Evolutionary conservation across 2,329 filamentous ascomycete genomes (phyloP).

Genomic region (Colletotrichum sp.): DNA sequence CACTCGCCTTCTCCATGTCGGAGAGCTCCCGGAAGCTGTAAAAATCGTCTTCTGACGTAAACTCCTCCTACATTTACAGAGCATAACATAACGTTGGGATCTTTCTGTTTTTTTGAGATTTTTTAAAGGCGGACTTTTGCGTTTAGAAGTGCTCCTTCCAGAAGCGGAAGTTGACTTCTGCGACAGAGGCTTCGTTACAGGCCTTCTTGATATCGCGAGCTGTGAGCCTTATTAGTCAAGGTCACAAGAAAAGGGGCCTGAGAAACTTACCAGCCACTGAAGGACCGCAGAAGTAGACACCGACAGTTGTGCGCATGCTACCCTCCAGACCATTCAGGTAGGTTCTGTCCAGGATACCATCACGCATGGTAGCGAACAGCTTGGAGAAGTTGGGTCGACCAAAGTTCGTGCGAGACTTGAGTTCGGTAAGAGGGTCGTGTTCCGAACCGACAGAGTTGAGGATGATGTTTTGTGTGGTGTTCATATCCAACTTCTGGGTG

Average conservation of each 20-base stretch:
- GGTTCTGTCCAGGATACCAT: constrained; percentile 83
- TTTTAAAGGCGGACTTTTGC: not conserved
- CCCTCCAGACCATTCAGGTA: constrained; percentile 86
- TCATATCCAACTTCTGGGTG: constrained; percentile 88
- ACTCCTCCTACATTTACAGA: constrained; percentile 5
- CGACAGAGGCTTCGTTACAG: constrained; percentile 72
- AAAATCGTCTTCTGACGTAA: not conserved
- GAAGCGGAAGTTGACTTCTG: constrained; percentile 91
- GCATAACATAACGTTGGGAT: not conserved
- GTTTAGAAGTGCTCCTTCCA: constrained; percentile 93
- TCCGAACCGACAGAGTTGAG: constrained; percentile 91
- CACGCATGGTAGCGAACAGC: constrained; percentile 83
- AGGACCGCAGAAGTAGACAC: constrained; percentile 97
- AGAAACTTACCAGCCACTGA: constrained; percentile 66
- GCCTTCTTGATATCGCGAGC: constrained; percentile 87
- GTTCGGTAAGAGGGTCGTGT: constrained; percentile 89
- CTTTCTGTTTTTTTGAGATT: not conserved
- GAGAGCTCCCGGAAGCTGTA: not conserved
- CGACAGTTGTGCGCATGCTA: constrained; percentile 81
- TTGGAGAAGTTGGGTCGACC: constrained; percentile 88
- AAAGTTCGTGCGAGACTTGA: constrained; percentile 91
- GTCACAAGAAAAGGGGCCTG: not conserved
- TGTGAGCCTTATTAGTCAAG: constrained; percentile 46
- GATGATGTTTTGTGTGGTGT: constrained; percentile 95
- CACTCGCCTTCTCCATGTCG: not conserved